These are phyloP conservation scores for Sporothrix euskadiensis DNA, from an alignment of 2,329 filamentous ascomycete species.

Conservation along the genomic window DNA sequence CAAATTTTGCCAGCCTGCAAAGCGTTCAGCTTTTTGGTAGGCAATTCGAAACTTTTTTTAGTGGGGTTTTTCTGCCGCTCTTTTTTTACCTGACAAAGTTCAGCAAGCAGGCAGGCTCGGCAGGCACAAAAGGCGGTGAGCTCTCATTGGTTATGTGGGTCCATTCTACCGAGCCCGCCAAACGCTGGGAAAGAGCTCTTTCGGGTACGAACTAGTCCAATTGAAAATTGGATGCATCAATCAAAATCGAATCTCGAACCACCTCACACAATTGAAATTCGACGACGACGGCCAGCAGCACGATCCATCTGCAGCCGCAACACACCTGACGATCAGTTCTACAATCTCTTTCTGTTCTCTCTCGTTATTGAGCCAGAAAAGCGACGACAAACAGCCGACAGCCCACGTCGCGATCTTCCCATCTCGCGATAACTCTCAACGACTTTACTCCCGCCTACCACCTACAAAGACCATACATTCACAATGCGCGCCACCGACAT, in stretches of 20 bases:
- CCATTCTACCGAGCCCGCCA: not conserved
- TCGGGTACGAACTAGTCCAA: not conserved
- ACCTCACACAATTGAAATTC: not conserved
- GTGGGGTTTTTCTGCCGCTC: constrained; percentile 32
- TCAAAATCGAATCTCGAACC: not conserved
- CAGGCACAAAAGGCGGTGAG: constrained; percentile 30
- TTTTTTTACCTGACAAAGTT: not conserved
- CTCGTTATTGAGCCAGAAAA: constrained; percentile 14
- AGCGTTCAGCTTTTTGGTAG: constrained; percentile 13
- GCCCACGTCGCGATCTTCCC: not conserved
- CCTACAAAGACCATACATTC: not conserved
- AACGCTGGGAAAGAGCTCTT: not conserved
- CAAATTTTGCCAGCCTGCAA: constrained; percentile 6
- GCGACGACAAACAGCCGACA: not conserved
- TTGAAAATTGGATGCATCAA: constrained; percentile 17
- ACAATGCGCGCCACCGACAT: constrained; percentile 67
- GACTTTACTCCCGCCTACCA: not conserved
- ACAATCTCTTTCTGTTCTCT: not conserved
- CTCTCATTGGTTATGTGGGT: not conserved
- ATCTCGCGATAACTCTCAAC: not conserved
- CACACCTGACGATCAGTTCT: not conserved
- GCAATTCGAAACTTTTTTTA: constrained; percentile 28
- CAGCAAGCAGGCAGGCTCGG: too few relatives aligned
- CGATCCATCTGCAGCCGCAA: not conserved
- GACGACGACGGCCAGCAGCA: not conserved